Evolutionary conservation across 2,329 filamentous ascomycete species (phyloP), one percentile per base, ranked within the genome.

Genomic region (Fusarium subtropicale): DNA sequence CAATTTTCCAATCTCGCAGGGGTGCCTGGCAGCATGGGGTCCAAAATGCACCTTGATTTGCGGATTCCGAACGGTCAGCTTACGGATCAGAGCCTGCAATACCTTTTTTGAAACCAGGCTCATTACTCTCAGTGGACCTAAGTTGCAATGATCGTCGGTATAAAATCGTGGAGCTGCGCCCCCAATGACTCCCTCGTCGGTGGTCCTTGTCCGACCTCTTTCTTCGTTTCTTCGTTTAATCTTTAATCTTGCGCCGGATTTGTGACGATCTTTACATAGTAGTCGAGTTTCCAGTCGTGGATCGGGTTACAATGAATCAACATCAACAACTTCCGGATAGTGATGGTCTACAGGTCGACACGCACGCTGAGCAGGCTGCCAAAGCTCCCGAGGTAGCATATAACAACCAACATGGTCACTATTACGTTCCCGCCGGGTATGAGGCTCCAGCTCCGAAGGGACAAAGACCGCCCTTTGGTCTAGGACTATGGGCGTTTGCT

Each of bases 341-440:
- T 11, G 67, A 69, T 18, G 67, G 67, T 51, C 67, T 69, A 1
- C 67, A 69, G 67, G 67, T 69, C 39, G 54, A 70, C 7, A 48
- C 45, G 2, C 31, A 63, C n/a, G 33, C 36, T 10, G 56, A 69
- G 18, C 57, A 50, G 15, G 62, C 62, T 8, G 67, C 66, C 3
- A 70, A 60, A 24, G 67, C 67, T 22, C 67, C 67, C 1, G 67
- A 70, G 8, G 54, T 70, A 9, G 63, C 51, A 22, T 31, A 16
- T 13, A 57, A 70, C 15, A 18, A 28, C 2, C 52, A 45, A 7
- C 26, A 60, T 20, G 53, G 44, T 12, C 50, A 39, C 22, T 68
- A 71, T 44, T 68, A 68, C 11, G 22, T 38, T 3, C 63, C 67
- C 41, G 34, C 67, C 0, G 52, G 44, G 1, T 69, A 69, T 16